phyloP scores from a whole-genome alignment of 768 basidiomycete species.

The Mycena rosella region DNA sequence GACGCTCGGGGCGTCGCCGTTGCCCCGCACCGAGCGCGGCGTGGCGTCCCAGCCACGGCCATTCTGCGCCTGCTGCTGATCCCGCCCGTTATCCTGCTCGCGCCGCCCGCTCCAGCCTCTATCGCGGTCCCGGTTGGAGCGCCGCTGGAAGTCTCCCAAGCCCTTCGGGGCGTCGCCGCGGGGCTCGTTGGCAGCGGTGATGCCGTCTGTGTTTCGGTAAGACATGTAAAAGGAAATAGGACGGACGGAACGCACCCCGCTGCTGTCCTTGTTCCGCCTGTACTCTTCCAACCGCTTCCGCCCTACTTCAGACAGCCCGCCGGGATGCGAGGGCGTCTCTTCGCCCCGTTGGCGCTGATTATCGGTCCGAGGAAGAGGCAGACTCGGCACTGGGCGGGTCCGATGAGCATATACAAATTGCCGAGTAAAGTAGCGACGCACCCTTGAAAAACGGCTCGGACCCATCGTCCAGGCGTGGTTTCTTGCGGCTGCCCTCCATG shows the following conservation, averaged over 20 bases:
- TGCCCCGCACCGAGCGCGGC: conserved; percentile 68
- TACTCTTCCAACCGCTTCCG: conserved; percentile 82
- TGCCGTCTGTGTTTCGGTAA: conserved; percentile 68
- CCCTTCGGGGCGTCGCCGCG: conserved; percentile 75
- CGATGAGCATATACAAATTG: conserved; percentile 22
- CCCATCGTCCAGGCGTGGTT: conserved; percentile 69
- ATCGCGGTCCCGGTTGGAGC: conserved; percentile 83
- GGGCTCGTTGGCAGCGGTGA: conserved; percentile 68
- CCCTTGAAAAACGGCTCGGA: conserved; percentile 91
- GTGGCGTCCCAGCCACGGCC: conserved; percentile 67
- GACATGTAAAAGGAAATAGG: background rate
- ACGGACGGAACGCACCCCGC: conserved; percentile 58
- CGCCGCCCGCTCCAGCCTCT: conserved; percentile 62
- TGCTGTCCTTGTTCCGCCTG: conserved; percentile 77
- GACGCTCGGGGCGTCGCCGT: conserved; percentile 81
- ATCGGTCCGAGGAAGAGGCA: conserved; percentile 68
- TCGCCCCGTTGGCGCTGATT: conserved; percentile 81
- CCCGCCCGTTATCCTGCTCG: conserved; percentile 47
- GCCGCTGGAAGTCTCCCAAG: conserved; percentile 93
- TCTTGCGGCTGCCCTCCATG: conserved; percentile 71
- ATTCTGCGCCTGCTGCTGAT: conserved; percentile 36
- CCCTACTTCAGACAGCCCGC: conserved; percentile 86
- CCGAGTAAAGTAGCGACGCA: conserved; percentile 41
- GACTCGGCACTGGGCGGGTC: conserved; percentile 76
- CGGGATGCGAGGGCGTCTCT: conserved; percentile 95